Evolutionary conservation across 805 yeast species (phyloP), one percentile per base, ranked within the genome.

Genomic region (Zygosaccharomyces rouxii): DNA sequence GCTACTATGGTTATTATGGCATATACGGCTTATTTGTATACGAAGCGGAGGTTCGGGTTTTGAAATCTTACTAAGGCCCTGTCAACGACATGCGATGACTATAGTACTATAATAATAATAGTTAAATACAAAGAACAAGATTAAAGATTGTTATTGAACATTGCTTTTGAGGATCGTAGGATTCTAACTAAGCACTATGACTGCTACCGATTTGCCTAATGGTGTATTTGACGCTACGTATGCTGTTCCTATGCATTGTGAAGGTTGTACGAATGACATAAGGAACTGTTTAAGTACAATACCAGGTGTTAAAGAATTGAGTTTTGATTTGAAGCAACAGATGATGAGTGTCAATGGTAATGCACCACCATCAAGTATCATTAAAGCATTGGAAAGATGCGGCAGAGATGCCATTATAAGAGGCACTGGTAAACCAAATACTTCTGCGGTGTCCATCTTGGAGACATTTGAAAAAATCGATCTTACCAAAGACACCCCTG

Each of bases 331-430:
- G 18, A 57, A 66, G 6, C 66, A 75, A 9, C 80, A 88, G 59
- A 69, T 80, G 28, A 89, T 89, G 31, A 72, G 80, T 1, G 84
- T 90, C 3, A 69, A 70, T 21, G 95, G 96, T 3, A 63, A 76
- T 0, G 73, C 78, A 3, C 82, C 97, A 4, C 98, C 98, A 1
- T 86, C 95, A 1, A 68, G 66, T 11, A 78, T 90, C 33, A 82
- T 89, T 33, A 70, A 70, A 44, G 78, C 86, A 0, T 78, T 92
- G 48, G 90, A 85, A 64, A 61, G 61, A 1, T 81, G 83, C 2
- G 97, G 97, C 1, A 79, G 81, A 54, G 97, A 92, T 61, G 96
- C 96, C 3, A 87, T 92, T 54, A 84, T 92, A 21, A 75, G 98
- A 51, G 98, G 98, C 5, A 81, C 96, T 0, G 97, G 97, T 3